Evolutionary conservation across 768 basidiomycete genomes (phyloP).

Genomic region (Boletus coccyginus): DNA sequence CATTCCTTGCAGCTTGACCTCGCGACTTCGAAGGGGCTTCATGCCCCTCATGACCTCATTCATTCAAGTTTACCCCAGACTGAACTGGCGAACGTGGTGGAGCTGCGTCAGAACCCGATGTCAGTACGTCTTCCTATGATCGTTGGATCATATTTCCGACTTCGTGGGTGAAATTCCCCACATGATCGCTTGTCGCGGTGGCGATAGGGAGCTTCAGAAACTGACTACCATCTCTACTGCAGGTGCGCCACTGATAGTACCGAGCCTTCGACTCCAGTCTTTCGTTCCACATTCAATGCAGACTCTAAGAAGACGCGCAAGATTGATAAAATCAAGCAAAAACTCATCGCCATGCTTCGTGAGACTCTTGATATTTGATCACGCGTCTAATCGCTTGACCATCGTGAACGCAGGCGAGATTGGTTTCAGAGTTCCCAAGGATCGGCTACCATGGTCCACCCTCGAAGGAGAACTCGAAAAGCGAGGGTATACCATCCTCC

Average conservation of each 20-base stretch:
- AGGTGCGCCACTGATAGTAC: not conserved
- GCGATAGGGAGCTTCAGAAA: too few species aligned
- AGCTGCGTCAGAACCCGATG: not conserved
- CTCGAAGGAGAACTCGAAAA: not conserved
- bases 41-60: not conserved
- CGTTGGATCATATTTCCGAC: too few species aligned
- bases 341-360: slow-evolving; percentile 9
- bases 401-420: not conserved
- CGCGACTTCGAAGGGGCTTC: not conserved
- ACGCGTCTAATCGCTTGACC: not conserved
- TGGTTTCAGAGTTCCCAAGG: not conserved
- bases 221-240: too few species aligned
- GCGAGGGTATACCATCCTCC: not conserved
- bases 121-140: not conserved
- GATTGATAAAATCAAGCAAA: slow-evolving; percentile 1
- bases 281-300: not conserved
- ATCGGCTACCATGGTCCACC: not conserved
- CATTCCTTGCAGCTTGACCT: not conserved
- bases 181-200: too few species aligned
- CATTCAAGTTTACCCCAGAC: not conserved
- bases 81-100: not conserved
- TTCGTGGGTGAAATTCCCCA: not conserved
- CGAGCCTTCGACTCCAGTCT: not conserved
- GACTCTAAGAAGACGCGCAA: not conserved
- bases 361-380: not conserved